Conservation (phyloP, 2,329 filamentous ascomycete species). For the Nigrospora sphaerica region DNA sequence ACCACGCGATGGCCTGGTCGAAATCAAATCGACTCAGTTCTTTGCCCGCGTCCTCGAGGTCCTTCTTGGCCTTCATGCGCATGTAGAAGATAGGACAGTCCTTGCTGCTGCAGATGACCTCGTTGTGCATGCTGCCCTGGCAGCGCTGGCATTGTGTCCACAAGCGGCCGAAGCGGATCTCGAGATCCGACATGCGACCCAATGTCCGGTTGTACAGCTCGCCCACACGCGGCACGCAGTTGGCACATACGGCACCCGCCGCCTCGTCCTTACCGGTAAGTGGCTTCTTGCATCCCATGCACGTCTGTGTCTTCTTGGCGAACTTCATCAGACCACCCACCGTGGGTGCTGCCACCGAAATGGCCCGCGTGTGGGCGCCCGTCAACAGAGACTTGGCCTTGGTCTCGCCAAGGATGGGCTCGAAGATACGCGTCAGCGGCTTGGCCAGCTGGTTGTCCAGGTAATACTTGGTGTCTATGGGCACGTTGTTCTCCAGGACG, state of each 20-base stretch:
- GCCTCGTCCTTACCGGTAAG: slow-evolving; percentile 72
- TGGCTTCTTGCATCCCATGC: slow-evolving; percentile 98
- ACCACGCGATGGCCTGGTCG: slow-evolving; percentile 65
- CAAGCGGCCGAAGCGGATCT: slow-evolving; percentile 83
- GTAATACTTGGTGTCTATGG: slow-evolving; percentile 97
- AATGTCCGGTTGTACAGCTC: slow-evolving; percentile 93
- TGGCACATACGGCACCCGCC: slow-evolving; percentile 77
- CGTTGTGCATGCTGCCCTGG: slow-evolving; percentile 95
- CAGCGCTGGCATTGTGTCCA: slow-evolving; percentile 99
- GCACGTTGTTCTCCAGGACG: slow-evolving; percentile 94
- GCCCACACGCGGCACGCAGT: slow-evolving; percentile 78
- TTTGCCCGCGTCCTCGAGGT: slow-evolving; percentile 89
- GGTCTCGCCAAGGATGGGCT: slow-evolving; percentile 91
- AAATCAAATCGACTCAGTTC: slow-evolving; percentile 86
- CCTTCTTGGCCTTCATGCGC: slow-evolving; percentile 99
- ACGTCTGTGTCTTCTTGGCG: slow-evolving; percentile 93
- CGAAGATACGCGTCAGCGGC: slow-evolving; percentile 89
- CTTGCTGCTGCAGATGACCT: slow-evolving; percentile 93
- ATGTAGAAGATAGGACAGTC: slow-evolving; percentile 99
- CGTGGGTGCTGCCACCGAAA: slow-evolving; percentile 84
- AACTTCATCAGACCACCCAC: slow-evolving; percentile 98
- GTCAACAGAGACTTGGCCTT: slow-evolving; percentile 81
- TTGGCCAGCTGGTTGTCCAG: slow-evolving; percentile 97
- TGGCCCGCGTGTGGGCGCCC: slow-evolving; percentile 90
- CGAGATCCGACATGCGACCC: slow-evolving; percentile 81